Evolutionary conservation across 202 grass and related monocot species (phyloP).

Genomic region (Elaeis oleifera): DNA sequence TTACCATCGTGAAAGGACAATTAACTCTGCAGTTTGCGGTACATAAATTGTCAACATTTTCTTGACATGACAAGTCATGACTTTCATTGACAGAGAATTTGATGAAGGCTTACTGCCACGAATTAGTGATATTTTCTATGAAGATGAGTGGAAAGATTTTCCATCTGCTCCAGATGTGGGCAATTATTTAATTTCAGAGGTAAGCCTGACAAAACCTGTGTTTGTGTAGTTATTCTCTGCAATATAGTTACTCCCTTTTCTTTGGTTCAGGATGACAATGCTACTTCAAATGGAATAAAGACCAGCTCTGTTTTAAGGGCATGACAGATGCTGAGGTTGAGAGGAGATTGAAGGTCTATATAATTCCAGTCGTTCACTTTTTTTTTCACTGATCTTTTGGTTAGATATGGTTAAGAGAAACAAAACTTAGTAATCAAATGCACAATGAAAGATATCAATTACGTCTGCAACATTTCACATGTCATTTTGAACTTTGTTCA

Average conservation of each 20-base stretch:
- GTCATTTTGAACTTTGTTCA: constrained; percentile 25
- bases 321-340: constrained; percentile 74
- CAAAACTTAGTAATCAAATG: too few relatives aligned
- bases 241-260: constrained; percentile 12
- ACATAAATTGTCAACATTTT: background rate
- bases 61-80: constrained; percentile 11
- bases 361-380: background rate
- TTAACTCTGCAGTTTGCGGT: too few relatives aligned
- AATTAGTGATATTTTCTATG: constrained; percentile 54
- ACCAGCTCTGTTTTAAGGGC: constrained; percentile 54
- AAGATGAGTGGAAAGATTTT: constrained; percentile 68
- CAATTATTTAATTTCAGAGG: constrained; percentile 86
- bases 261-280: constrained; percentile 54
- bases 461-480: background rate
- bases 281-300: constrained; percentile 39
- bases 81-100: constrained; percentile 59
- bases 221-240: constrained; percentile 15
- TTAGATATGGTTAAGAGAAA: too few relatives aligned
- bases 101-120: constrained; percentile 73
- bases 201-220: constrained; percentile 20
- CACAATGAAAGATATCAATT: too few relatives aligned
- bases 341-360: constrained; percentile 71
- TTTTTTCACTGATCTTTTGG: too few relatives aligned
- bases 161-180: constrained; percentile 80
- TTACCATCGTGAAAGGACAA: too few relatives aligned